These are phyloP conservation scores for Kodamaea neixiangensis DNA, from an alignment of 805 yeast species.

Conservation along the genomic window DNA sequence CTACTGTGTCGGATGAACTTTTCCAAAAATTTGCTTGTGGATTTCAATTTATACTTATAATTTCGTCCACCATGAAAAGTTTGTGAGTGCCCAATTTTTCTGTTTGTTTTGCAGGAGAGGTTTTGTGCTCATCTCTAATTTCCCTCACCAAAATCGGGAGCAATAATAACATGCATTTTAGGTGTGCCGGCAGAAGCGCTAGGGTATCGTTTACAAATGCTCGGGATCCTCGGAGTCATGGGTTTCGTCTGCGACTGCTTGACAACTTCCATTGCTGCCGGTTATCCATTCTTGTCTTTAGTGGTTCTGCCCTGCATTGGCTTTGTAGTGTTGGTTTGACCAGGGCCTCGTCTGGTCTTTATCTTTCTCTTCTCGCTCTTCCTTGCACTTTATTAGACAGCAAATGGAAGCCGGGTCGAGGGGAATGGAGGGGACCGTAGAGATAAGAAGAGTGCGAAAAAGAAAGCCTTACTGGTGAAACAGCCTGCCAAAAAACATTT, in stretches of 20 bases:
- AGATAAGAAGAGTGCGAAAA: neutral
- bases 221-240: constrained; percentile 1
- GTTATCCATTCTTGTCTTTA: neutral
- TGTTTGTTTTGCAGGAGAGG: constrained; percentile 2
- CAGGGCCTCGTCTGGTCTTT: too few species aligned
- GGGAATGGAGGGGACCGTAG: neutral
- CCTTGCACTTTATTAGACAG: neutral
- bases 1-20: constrained; percentile 8
- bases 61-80: constrained; percentile 7
- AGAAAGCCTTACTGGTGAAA: too few species aligned
- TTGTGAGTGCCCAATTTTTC: constrained; percentile 9
- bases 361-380: too few species aligned
- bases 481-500: too few species aligned
- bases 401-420: neutral
- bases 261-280: neutral
- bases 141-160: constrained; percentile 8
- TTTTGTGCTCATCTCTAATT: constrained; percentile 4
- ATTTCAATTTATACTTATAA: constrained; percentile 13
- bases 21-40: constrained; percentile 10
- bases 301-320: neutral
- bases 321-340: too few species aligned
- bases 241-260: neutral
- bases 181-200: constrained; percentile 5
- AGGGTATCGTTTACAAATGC: neutral
- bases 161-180: constrained; percentile 6